phyloP scores from a whole-genome alignment of 345 rosid species.

The Euphorbia tirucalli region DNA sequence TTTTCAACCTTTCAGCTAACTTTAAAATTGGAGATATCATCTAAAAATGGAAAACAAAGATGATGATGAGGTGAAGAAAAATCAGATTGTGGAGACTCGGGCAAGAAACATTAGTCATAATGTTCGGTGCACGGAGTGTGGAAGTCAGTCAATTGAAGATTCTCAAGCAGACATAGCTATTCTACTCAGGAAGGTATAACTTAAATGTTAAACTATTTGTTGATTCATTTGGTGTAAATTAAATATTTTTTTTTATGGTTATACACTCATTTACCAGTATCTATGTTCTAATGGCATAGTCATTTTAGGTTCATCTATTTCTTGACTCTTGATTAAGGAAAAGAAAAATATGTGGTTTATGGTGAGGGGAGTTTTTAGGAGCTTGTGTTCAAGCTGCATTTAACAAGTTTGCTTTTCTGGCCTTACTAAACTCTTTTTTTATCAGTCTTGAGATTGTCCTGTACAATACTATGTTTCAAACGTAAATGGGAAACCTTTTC shows the following conservation, averaged over 20 bases:
- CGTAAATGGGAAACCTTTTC: too few species aligned
- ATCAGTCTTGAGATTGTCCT: not conserved
- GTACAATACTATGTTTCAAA: too few species aligned
- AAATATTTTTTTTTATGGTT: too few species aligned
- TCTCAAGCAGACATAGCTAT: constrained; percentile 96
- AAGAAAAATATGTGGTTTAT: not conserved
- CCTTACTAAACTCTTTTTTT: not conserved
- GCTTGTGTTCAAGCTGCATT: not conserved
- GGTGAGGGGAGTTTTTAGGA: not conserved
- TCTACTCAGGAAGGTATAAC: constrained; percentile 76
- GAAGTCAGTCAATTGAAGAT: constrained; percentile 97
- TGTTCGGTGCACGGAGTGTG: constrained; percentile 95
- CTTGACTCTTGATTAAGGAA: not conserved
- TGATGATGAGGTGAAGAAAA: constrained; percentile 63
- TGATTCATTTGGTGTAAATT: not conserved
- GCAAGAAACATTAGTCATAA: constrained; percentile 93
- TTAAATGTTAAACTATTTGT: not conserved
- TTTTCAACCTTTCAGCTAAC: not conserved
- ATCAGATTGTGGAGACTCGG: constrained; percentile 68
- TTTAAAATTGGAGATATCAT: constrained; percentile 3
- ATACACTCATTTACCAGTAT: not conserved
- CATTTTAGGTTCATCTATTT: not conserved
- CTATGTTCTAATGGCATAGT: not conserved
- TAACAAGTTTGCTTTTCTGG: not conserved
- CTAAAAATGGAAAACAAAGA: constrained; percentile 53